Evolutionary conservation across 2,329 filamentous ascomycete species (phyloP).

Genomic region (Calcarisporium arbuscula): DNA sequence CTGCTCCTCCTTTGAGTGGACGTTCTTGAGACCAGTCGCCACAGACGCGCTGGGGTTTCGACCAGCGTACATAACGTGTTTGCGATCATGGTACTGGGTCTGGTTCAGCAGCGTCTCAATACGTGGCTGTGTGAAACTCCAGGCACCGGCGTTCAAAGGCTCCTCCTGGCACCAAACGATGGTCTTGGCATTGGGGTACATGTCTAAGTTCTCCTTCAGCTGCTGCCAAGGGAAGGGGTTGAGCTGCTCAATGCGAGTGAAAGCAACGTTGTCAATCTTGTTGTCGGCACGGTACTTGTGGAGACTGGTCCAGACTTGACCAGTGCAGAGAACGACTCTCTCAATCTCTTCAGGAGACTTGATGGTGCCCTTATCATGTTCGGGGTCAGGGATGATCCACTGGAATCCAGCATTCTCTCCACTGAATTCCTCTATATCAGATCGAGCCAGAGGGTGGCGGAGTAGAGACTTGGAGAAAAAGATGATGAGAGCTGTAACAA

Average conservation of each 20-base stretch:
- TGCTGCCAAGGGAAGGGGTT: conserved; percentile 99
- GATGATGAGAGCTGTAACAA: conserved; percentile 67
- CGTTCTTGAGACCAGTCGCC: conserved; percentile 83
- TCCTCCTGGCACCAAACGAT: conserved; percentile 98
- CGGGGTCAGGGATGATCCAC: conserved; percentile 91
- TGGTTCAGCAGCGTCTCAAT: conserved; percentile 95
- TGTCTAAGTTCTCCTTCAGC: conserved; percentile 92
- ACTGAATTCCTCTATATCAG: conserved; percentile 82
- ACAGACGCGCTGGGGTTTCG: conserved; percentile 90
- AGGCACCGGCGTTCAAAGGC: conserved; percentile 92
- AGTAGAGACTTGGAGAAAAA: conserved; percentile 99
- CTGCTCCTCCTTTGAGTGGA: conserved; percentile 87
- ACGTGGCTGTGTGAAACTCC: conserved; percentile 94
- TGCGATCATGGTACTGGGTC: conserved; percentile 85
- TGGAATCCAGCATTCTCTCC: conserved; percentile 82
- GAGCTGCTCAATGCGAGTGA: conserved; percentile 94
- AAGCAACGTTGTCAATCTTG: conserved; percentile 81
- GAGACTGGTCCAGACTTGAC: conserved; percentile 87
- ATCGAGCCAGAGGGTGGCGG: conserved; percentile 87
- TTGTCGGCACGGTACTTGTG: conserved; percentile 86
- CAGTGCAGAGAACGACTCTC: conserved; percentile 88
- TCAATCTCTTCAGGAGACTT: conserved; percentile 80
- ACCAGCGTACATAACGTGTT: conserved; percentile 96
- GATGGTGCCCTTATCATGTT: conserved; percentile 69
- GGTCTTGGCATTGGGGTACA: conserved; percentile 94